These are phyloP conservation scores for Kurtzmaniella natalensis DNA, from an alignment of 1,139 yeast genomes.

Conservation along the genomic window DNA sequence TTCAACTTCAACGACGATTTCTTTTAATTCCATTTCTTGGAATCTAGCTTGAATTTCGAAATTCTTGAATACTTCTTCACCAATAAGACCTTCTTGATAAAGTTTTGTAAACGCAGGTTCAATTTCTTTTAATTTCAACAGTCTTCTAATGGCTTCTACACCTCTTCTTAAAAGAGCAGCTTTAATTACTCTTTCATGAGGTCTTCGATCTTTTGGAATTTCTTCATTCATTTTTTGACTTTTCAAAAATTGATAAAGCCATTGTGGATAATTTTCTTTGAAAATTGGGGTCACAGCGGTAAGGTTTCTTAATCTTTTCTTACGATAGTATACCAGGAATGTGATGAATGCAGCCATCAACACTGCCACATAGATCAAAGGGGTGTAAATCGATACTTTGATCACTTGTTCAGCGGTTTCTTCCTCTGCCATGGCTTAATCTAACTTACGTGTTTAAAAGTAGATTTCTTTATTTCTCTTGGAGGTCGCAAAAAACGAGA, in stretches of 20 bases:
- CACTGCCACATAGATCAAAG: constrained; percentile 72
- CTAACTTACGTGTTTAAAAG: constrained; percentile 3
- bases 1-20: constrained; percentile 76
- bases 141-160: constrained; percentile 64
- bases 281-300: constrained; percentile 66
- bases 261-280: constrained; percentile 61
- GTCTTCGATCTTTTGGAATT: constrained; percentile 41
- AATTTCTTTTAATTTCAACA: constrained; percentile 67
- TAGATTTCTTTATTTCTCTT: no score
- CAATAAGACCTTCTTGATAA: constrained; percentile 85
- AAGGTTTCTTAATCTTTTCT: constrained; percentile 51
- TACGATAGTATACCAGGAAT: constrained; percentile 72
- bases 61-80: constrained; percentile 82
- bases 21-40: constrained; percentile 76
- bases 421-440: constrained; percentile 15
- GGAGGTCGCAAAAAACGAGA: no score
- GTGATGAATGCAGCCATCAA: constrained; percentile 64
- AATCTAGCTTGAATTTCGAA: constrained; percentile 73
- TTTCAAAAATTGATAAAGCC: constrained; percentile 59
- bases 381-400: constrained; percentile 77
- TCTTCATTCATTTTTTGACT: constrained; percentile 38
- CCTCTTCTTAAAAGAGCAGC: constrained; percentile 81
- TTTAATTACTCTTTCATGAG: constrained; percentile 77
- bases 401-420: constrained; percentile 23
- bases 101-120: constrained; percentile 64